Percentiles rank a stretch among this genome's conserved stretches.
Conservation (phyloP, 2,329 filamentous ascomycete species). For the Arthrobotrys iridis region DNA sequence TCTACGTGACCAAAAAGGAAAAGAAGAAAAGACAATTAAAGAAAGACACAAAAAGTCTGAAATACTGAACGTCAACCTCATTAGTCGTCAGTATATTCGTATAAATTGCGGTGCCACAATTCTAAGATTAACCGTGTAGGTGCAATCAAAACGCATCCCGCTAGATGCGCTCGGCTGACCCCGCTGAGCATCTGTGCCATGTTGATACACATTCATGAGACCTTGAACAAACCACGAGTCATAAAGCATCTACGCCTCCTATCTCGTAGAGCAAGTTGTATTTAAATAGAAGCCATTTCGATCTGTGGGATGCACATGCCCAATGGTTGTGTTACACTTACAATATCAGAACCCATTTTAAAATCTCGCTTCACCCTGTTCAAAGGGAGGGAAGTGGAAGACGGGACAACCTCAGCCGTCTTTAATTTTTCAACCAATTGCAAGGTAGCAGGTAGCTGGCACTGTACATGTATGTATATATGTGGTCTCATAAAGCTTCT, state of each 20-base stretch:
- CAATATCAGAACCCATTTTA: neutral
- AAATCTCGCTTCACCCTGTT: neutral
- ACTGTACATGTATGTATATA: no score
- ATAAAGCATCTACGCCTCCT: no score
- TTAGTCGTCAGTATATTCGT: neutral
- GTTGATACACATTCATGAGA: neutral
- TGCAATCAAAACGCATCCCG: neutral
- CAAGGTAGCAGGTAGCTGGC: neutral
- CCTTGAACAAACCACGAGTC: no score
- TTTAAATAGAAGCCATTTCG: no score
- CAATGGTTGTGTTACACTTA: neutral
- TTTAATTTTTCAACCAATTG: neutral
- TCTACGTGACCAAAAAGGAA: no score
- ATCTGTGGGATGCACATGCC: neutral
- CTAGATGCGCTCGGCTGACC: no score
- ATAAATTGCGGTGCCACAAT: neutral
- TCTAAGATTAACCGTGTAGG: slow-evolving; percentile 1
- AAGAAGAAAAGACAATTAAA: no score
- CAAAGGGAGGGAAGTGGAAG: neutral
- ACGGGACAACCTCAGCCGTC: neutral
- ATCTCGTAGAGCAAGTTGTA: no score
- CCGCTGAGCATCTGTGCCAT: no score
- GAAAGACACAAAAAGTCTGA: no score
- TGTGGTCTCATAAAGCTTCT: no score
- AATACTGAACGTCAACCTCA: no score